Base-by-base conservation (phyloP, 2,329 filamentous ascomycete genomes). In the Colletotrichum theobromicola region DNA sequence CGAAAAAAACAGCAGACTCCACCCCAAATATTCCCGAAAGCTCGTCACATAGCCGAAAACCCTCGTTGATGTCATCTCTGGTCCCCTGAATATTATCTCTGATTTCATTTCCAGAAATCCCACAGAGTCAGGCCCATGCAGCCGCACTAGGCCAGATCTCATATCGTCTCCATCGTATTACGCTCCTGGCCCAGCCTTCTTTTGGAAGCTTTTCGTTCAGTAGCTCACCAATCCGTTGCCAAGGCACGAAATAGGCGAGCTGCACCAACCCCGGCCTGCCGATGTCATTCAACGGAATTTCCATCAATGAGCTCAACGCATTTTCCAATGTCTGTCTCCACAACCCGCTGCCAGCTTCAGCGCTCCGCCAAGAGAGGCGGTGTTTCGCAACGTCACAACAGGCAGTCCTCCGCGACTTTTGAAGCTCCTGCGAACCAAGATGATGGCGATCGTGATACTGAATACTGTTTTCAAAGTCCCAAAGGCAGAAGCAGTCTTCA, bases 41-140 rank as follows among this genome's bases (percentile, higher is more conserved):
- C 42, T 74, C 62, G 72, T 72, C 30, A 57, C 72, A 71, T 74
- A 74, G 68, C 72, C 72, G 72, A 74, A 71, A 74, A 74, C 72
- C 72, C 72, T 74, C 72, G 72, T 74, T 74, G 72, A 74, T 74
- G 68, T 72, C 68, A 74, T 72, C 35, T 72, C 62, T 34, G 55
- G 62, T 66, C 55, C 62, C 62, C 72, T 60, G 34, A 18, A 55
- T 63, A 57, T 46, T 60, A 46, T 30, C 18, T 46, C 26, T 13
- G 26, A 13, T 42, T 32, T 55, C 34, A 69, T 50, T 62, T 69
- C 50, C 58, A 46, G 24, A 50, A 21, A 50, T 50, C 42, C 42
- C 42, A 50, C 34, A 28, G 30, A 42, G 34, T 16, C 57, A 26
- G 37, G 21, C 24, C 53, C 63, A 37, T 16, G 53, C 68, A 67